Evolutionary conservation across 768 basidiomycete genomes (phyloP), one percentile per base, ranked within the genome.

Genomic region (Leccinum truebloodii): DNA sequence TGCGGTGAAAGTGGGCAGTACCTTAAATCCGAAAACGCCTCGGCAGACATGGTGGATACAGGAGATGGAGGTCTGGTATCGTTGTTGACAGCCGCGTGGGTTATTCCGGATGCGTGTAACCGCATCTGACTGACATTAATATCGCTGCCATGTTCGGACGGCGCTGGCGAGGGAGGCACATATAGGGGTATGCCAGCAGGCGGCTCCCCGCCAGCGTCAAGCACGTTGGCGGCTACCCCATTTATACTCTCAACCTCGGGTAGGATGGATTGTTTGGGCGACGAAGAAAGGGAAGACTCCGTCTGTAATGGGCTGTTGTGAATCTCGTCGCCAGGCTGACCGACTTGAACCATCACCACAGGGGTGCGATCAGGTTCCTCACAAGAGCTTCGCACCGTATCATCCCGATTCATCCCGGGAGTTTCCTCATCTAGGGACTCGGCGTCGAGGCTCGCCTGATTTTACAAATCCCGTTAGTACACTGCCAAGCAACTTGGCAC

Each of bases 121-220:
- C 53, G 60, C 28, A 34, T 13, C 8, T 34, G 63, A 46, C 57
- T 65, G 2, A 16, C 20, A 48, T 44, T 12, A 6, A 12, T 44
- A n/a, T 62, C 28, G 53, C 72, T 73, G 9, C 67, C 72, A 18
- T 66, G 72, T 39, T 75, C 72, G 0, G 72, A 72, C 1, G 73
- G 70, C 2, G 72, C 64, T 3, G 66, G 67, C 0, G 67, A 74
- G 20, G 73, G 70, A 4, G 61, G 58, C 16, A 58, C 13, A 24
- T 54, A 59, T 34, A 48, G 59, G 32, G 30, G 48, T 34, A 7
- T 6, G 22, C 22, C 55, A 9, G 34, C 41, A n/a, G n/a, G n/a
- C n/a, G n/a, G n/a, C n/a, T n/a, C 59, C 39, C 30, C 54, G 7
- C 16, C 20, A 13, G n/a, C 44, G 41, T 26, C 41, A 7, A 14